Conservation (phyloP, 306 rosid genomes). For the Casuarina equisetifolia region DNA sequence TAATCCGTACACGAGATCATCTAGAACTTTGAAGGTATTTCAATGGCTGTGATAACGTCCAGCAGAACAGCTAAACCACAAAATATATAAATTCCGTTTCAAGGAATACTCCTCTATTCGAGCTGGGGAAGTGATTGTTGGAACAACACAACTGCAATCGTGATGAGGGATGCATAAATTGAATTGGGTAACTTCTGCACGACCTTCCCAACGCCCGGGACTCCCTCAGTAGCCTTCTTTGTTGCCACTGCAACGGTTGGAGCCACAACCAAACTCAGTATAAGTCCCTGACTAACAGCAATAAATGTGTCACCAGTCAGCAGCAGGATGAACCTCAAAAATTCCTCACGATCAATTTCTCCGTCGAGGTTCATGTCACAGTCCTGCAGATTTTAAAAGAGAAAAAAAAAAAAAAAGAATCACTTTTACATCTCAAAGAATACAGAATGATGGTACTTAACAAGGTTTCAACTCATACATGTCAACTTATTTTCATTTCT, state of each 20-base stretch:
- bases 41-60: no score
- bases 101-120: slow-evolving; percentile 12
- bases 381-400: slow-evolving; percentile 41
- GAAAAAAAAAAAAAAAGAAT: not conserved
- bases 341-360: slow-evolving; percentile 62
- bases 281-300: slow-evolving; percentile 60
- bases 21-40: no score
- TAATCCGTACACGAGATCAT: no score
- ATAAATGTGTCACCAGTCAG: slow-evolving; percentile 59
- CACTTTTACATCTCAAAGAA: no score
- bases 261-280: slow-evolving; percentile 71
- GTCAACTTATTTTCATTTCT: not conserved
- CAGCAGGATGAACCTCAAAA: slow-evolving; percentile 43
- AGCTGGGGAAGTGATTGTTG: slow-evolving; percentile 37
- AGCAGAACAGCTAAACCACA: no score
- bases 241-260: slow-evolving; percentile 82
- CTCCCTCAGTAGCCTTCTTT: slow-evolving; percentile 83
- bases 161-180: slow-evolving; percentile 65
- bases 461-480: not conserved
- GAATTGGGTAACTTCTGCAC: slow-evolving; percentile 73
- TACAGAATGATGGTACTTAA: not conserved
- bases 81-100: not conserved
- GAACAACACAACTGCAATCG: slow-evolving; percentile 54
- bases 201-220: slow-evolving; percentile 75
- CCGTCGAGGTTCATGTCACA: slow-evolving; percentile 58